Evolutionary conservation across 345 rosid species (phyloP).

Genomic region (Erysimum cheiranthoides): DNA sequence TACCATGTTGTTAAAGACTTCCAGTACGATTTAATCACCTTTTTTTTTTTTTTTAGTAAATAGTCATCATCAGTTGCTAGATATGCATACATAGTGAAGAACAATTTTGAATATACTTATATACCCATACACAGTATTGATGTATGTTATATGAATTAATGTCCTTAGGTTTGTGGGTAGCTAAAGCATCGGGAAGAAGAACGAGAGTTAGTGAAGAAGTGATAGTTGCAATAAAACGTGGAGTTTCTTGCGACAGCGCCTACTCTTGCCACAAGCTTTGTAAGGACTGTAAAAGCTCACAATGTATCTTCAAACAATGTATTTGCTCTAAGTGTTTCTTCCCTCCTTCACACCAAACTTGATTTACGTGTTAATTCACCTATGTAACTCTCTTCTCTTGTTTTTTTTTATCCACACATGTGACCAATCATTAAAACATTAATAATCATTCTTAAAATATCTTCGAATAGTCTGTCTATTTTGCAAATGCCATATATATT

Average conservation of each 20-base stretch:
- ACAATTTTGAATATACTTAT: neutral
- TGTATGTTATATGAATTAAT: neutral
- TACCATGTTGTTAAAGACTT: neutral
- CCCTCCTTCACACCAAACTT: neutral
- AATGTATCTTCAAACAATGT: constrained; percentile 18
- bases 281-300: neutral
- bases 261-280: neutral
- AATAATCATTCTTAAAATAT: neutral
- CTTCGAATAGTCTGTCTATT: neutral
- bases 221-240: neutral
- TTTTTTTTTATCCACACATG: neutral
- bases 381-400: neutral
- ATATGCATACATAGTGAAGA: neutral
- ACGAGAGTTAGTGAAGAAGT: neutral
- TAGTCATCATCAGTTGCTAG: too few relatives aligned
- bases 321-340: neutral
- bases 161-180: constrained; percentile 10
- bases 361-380: neutral
- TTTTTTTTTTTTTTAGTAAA: too few relatives aligned
- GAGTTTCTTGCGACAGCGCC: neutral
- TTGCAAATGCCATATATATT: neutral
- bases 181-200: neutral
- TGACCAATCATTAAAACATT: neutral
- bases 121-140: neutral
- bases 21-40: neutral